phyloP scores from a whole-genome alignment of 805 yeast species.

The Nakazawaea wickerhamii region DNA sequence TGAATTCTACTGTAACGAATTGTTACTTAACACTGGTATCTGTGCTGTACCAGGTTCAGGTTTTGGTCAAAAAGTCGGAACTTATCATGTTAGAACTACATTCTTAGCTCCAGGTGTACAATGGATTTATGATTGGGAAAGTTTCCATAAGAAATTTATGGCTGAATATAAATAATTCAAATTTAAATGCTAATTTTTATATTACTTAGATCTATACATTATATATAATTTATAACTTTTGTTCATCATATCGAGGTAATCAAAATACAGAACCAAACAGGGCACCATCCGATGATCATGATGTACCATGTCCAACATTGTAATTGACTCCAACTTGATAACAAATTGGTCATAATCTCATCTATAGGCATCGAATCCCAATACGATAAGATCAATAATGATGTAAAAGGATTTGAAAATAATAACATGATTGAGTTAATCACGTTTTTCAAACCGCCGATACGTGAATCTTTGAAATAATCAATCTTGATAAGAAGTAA shows the following conservation, averaged over 20 bases:
- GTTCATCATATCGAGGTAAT: slow-evolving; percentile 6
- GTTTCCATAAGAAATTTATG: slow-evolving; percentile 74
- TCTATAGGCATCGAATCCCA: background rate
- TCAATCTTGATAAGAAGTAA: slow-evolving; percentile 49
- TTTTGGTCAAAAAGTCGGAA: slow-evolving; percentile 87
- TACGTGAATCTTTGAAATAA: background rate
- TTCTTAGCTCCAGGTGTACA: slow-evolving; percentile 93
- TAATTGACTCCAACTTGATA: slow-evolving; percentile 59
- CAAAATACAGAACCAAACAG: slow-evolving; percentile 57
- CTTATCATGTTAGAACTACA: slow-evolving; percentile 92
- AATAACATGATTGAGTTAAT: slow-evolving; percentile 32
- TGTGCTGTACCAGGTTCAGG: slow-evolving; percentile 98
- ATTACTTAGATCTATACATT: slow-evolving; percentile 16
- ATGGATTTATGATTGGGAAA: slow-evolving; percentile 76
- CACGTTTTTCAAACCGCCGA: background rate
- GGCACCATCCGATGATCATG: slow-evolving; percentile 71
- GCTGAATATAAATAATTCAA: slow-evolving; percentile 35
- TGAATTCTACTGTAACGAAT: slow-evolving; percentile 80
- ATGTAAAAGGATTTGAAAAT: slow-evolving; percentile 46
- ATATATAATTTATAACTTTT: background rate
- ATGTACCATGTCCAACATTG: slow-evolving; percentile 87
- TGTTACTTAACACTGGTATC: slow-evolving; percentile 85
- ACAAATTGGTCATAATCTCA: slow-evolving; percentile 38
- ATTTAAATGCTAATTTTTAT: slow-evolving; percentile 11
- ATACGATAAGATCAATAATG: slow-evolving; percentile 20